Evolutionary conservation across 108 stramenopile species (phyloP), one percentile per base, ranked within the genome.

Genomic region (Epithemia pelagica): DNA sequence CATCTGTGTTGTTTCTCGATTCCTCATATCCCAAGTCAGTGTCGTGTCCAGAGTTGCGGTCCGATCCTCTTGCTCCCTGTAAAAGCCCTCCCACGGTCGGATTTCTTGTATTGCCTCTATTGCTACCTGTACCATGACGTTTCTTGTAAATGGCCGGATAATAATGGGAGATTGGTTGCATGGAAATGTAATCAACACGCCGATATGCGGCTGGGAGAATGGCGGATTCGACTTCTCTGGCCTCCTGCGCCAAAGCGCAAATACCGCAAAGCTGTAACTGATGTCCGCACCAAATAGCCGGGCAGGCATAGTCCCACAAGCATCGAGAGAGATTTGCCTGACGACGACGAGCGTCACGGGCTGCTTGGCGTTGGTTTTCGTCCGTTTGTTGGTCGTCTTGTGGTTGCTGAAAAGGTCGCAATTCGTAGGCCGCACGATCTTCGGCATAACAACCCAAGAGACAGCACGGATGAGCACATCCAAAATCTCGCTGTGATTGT

Each of bases 181-280:
- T 83, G 10, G 87, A 83, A 26, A 90, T 74, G 68, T 94, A 86
- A 61, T 90, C 89, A 24, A 94, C 32, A 61, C 80, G 79, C 3
- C 82, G 72, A 24, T 78, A 64, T 20, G 64, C 73, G n/a, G 84
- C 66, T 0, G 83, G 80, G 1, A 81, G 25, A 29, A 90, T 20
- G 7, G 61, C 59, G 18, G 54, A 10, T 52, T 88, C 81, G 8
- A 90, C 62, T 56, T 90, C 86, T 5, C 89, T 75, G 30, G 78
- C 87, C 72, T 94, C 92, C 72, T 94, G 92, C 15, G 89, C 89
- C 28, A 90, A 31, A 1, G 78, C 89, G 52, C 92, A 94, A 3
- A 81, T 68, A 30, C 92, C 92, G 51, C 87, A 88, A 31, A 76
- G 58, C 67, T 88, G 87, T 18, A 83, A 28, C 31, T 89, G 80